phyloP scores from a whole-genome alignment of 2,329 filamentous ascomycete species.

The Trichophyton benhamiae region DNA sequence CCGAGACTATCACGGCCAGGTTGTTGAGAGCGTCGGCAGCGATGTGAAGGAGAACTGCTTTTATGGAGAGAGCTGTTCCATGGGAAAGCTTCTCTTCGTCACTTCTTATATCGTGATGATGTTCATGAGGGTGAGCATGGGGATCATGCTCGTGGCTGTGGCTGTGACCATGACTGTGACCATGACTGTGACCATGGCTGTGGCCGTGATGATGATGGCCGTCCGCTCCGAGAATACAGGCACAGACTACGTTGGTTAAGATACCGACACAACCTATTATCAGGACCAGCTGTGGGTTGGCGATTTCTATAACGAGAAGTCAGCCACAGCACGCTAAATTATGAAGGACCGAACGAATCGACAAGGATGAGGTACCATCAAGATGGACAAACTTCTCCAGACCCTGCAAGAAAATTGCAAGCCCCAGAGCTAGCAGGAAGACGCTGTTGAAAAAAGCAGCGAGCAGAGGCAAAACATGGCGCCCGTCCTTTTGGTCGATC shows the following conservation, averaged over 20 bases:
- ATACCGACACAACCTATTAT: conserved; percentile 59
- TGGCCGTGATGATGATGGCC: conserved; percentile 18
- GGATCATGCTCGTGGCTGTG: neutral
- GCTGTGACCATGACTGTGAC: neutral
- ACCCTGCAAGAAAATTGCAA: conserved; percentile 62
- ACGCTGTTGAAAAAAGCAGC: conserved; percentile 61
- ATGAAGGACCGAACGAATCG: conserved; percentile 13
- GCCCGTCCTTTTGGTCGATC: neutral
- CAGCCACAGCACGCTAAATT: conserved; percentile 9
- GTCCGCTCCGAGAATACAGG: conserved; percentile 51
- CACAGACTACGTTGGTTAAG: conserved; percentile 54
- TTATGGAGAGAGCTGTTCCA: conserved; percentile 10
- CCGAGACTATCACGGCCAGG: conserved; percentile 59
- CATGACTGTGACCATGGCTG: conserved; percentile 15
- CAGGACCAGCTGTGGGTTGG: conserved; percentile 54
- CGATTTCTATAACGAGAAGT: conserved; percentile 38
- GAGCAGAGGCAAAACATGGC: conserved; percentile 8
- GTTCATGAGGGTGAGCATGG: neutral
- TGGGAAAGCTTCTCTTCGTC: neutral
- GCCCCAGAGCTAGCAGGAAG: conserved; percentile 57
- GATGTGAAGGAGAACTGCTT: conserved; percentile 52
- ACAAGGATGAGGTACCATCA: conserved; percentile 28
- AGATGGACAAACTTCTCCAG: conserved; percentile 56
- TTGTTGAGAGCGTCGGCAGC: conserved; percentile 65
- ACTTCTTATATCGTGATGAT: neutral